Base-by-base conservation (phyloP, 495 filamentous ascomycete genomes). In the Lentithecium fluviatile region DNA sequence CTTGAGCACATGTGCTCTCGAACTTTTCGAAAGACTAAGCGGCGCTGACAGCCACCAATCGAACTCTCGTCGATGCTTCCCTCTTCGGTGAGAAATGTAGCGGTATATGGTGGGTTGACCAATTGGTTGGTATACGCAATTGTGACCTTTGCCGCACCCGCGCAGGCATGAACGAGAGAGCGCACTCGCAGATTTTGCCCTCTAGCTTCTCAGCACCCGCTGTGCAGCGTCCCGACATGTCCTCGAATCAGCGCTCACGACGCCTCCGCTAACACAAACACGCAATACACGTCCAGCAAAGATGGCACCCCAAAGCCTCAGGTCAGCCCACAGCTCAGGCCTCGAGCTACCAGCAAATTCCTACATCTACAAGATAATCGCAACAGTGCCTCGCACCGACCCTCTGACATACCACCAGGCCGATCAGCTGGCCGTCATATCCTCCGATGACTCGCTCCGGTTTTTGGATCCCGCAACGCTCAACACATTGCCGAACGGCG, bases 361-460 rank as follows among this genome's bases (percentile, higher is more conserved):
- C 5, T 70, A 70, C 60, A 70, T 70, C 64, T 70, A 70, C 57
- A 62, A 61, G 23, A 54, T 70, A 17, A 25, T 65, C 40, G 45
- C 64, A 6, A 60, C 56, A 12, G 45, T 64, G 7, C 52, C 46
- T 3, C 58, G 63, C 42, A 21, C 38, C 23, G 53, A 56, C n/a
- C 52, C 56, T 13, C 54, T 52, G 54, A 56, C 55, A 6, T 66
- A 66, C 53, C 45, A 24, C 5, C 32, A 50, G 46, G 45, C 56
- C 45, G 58, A 62, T 49, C 58, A 50, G n/a, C 48, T 73, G 6
- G 71, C 73, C 13, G 58, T 68, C 11, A 70, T 76, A 42, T 70
- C 66, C 23, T 76, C 74, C 1, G 73, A 76, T 60, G 80, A 87
- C 66, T 77, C 77, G 36, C 71, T 87, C 10, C 79, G 80, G 42